A percentile compares a stretch with the other conserved stretches of the same genome.
phyloP scores from a whole-genome alignment of 2,329 filamentous ascomycete species.

The Bipolaris cookei region DNA sequence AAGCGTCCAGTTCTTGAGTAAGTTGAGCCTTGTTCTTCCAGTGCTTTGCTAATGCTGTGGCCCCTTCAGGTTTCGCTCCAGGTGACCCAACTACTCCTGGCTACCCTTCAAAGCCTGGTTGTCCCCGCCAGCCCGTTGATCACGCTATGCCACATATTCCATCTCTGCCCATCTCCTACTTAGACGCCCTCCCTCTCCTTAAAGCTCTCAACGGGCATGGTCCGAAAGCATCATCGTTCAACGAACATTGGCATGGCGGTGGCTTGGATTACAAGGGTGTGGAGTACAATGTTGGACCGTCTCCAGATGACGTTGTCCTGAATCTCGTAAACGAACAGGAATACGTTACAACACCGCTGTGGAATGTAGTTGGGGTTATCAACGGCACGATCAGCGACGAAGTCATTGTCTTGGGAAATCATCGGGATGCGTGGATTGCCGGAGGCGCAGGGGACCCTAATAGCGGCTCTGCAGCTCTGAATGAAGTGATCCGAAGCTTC shows the following conservation, averaged over 20 bases:
- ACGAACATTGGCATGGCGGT: conserved; percentile 72
- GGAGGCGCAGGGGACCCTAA: conserved; percentile 86
- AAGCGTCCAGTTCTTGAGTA: conserved; percentile 69
- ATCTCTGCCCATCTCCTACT: conserved; percentile 88
- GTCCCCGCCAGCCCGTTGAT: conserved; percentile 73
- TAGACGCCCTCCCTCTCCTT: conserved; percentile 85
- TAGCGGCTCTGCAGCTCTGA: conserved; percentile 78
- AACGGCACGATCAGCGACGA: conserved; percentile 86
- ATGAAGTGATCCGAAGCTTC: conserved; percentile 78
- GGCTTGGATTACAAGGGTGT: conserved; percentile 82
- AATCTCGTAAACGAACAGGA: conserved; percentile 59
- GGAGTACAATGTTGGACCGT: conserved; percentile 83
- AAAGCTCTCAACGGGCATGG: conserved; percentile 89
- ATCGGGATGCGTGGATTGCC: conserved; percentile 87
- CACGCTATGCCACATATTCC: conserved; percentile 81
- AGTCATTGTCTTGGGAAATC: conserved; percentile 89
- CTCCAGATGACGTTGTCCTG: conserved; percentile 68
- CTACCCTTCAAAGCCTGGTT: conserved; percentile 91
- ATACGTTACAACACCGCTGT: conserved; percentile 58
- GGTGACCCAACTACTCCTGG: conserved; percentile 90
- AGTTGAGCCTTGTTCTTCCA: conserved; percentile 16
- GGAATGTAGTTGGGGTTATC: conserved; percentile 87
- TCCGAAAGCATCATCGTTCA: conserved; percentile 75
- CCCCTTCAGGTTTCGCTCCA: conserved; percentile 59
- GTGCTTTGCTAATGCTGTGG: conserved; percentile 16